Evolutionary conservation across 352 stramenopile species (phyloP).

Genomic region (Globisporangium solare): DNA sequence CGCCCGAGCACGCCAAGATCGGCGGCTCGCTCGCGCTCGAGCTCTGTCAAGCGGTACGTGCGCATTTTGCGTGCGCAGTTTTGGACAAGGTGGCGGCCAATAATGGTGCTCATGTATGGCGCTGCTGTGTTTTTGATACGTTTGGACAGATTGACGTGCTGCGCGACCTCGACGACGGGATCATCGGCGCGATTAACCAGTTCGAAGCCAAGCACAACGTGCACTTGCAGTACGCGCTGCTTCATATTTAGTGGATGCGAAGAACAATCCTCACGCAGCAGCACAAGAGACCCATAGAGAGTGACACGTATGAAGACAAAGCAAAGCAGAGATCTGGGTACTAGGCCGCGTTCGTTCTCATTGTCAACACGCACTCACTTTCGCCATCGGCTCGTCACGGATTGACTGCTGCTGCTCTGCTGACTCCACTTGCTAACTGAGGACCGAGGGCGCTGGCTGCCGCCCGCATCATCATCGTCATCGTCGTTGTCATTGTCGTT

Average conservation of each 20-base stretch:
- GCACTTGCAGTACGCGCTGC: conserved; percentile 58
- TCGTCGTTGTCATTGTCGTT: not conserved
- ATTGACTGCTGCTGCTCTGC: conserved; percentile 2
- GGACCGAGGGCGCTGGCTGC: conserved; percentile 8
- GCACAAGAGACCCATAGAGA: no score
- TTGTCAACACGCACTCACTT: not conserved
- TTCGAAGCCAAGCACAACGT: conserved; percentile 60
- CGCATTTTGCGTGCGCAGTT: not conserved
- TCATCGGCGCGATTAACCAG: conserved; percentile 46
- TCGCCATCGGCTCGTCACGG: conserved; percentile 14
- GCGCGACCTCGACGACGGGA: conserved; percentile 35
- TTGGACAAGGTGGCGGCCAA: no score
- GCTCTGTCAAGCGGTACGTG: conserved; percentile 57
- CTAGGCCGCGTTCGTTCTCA: no score
- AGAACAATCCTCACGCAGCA: no score
- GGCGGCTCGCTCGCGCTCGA: conserved; percentile 75
- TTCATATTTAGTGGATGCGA: conserved; percentile 37
- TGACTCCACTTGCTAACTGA: conserved; percentile 12
- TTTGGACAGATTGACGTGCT: conserved; percentile 52
- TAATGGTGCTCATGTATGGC: conserved; percentile 4
- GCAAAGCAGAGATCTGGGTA: no score
- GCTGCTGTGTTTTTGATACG: not conserved
- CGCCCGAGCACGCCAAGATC: conserved; percentile 80
- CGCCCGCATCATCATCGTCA: conserved; percentile 1
- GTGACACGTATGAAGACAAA: no score